Conservation (phyloP, 1,139 yeast genomes). For the Hemisphaericaspora xylofermentans region DNA sequence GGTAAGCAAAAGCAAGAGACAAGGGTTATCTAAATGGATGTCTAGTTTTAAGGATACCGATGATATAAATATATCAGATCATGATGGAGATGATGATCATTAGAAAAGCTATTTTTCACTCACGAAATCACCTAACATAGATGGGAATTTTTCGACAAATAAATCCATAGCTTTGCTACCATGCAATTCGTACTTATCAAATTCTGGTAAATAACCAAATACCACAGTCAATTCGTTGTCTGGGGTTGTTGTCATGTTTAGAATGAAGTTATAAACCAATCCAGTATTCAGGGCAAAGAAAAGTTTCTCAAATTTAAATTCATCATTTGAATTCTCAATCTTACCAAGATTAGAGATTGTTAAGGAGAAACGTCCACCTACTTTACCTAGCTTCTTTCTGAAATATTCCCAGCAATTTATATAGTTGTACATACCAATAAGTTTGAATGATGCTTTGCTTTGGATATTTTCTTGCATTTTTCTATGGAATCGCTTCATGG, state of each 20-base stretch:
- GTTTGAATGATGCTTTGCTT: slow-evolving; percentile 16
- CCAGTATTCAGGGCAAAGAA: slow-evolving; percentile 24
- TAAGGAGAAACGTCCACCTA: slow-evolving; percentile 18
- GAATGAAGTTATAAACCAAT: slow-evolving; percentile 19
- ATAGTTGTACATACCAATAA: slow-evolving; percentile 16
- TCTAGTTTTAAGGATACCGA: slow-evolving; percentile 5
- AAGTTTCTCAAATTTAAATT: slow-evolving; percentile 17
- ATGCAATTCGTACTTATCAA: slow-evolving; percentile 10
- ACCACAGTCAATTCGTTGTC: slow-evolving; percentile 21
- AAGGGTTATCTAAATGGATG: slow-evolving; percentile 6
- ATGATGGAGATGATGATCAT: slow-evolving; percentile 8
- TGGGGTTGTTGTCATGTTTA: slow-evolving; percentile 21
- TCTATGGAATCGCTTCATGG: slow-evolving; percentile 17
- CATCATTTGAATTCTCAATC: slow-evolving; percentile 12
- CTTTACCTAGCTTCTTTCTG: slow-evolving; percentile 10
- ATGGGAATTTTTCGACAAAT: slow-evolving; percentile 9
- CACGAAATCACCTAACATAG: neutral
- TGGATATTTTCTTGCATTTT: slow-evolving; percentile 14
- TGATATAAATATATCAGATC: slow-evolving; percentile 3
- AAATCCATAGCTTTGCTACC: slow-evolving; percentile 12
- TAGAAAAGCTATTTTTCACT: neutral
- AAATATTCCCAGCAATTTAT: slow-evolving; percentile 16
- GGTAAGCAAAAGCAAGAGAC: slow-evolving; percentile 11
- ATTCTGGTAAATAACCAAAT: slow-evolving; percentile 21
- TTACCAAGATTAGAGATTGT: slow-evolving; percentile 25